Percentiles rank a stretch among this genome's conserved stretches.
These are phyloP conservation scores for Myotisia sp. DNA, from an alignment of 2,329 filamentous ascomycete species.

Conservation along the genomic window DNA sequence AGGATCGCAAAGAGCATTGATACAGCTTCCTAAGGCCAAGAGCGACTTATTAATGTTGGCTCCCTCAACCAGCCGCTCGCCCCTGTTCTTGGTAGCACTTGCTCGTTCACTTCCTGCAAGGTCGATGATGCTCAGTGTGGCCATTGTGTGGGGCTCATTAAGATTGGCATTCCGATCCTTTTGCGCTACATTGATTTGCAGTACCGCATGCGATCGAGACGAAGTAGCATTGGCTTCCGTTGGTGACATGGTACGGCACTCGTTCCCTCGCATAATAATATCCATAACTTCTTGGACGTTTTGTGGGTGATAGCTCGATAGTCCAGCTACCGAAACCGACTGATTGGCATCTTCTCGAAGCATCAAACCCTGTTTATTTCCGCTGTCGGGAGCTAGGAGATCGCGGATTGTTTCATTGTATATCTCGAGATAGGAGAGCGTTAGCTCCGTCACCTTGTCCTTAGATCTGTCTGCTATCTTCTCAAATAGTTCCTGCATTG, in stretches of 20 bases:
- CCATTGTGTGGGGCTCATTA: slow-evolving; percentile 94
- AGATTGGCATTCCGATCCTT: slow-evolving; percentile 87
- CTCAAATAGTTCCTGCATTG: slow-evolving; percentile 98
- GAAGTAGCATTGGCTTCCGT: slow-evolving; percentile 96
- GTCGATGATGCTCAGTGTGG: slow-evolving; percentile 95
- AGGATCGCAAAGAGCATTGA: slow-evolving; percentile 91
- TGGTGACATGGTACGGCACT: slow-evolving; percentile 86
- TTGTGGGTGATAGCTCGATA: slow-evolving; percentile 80
- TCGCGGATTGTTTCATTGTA: slow-evolving; percentile 99
- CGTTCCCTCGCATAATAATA: slow-evolving; percentile 92
- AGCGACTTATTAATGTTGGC: slow-evolving; percentile 99
- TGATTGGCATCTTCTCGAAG: slow-evolving; percentile 90
- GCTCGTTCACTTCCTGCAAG: slow-evolving; percentile 90
- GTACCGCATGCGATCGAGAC: slow-evolving; percentile 87
- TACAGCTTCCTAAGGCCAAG: slow-evolving; percentile 85
- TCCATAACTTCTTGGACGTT: slow-evolving; percentile 98
- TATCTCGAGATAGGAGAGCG: slow-evolving; percentile 90
- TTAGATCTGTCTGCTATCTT: slow-evolving; percentile 74
- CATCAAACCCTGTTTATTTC: slow-evolving; percentile 72
- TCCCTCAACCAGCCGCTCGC: slow-evolving; percentile 78
- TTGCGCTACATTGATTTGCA: slow-evolving; percentile 91
- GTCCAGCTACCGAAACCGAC: slow-evolving; percentile 74
- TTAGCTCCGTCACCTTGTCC: slow-evolving; percentile 80
- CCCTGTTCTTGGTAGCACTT: slow-evolving; percentile 90
- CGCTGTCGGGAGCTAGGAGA: slow-evolving; percentile 62